Evolutionary conservation across 768 basidiomycete species (phyloP).

Genomic region (Daedalea quercina): DNA sequence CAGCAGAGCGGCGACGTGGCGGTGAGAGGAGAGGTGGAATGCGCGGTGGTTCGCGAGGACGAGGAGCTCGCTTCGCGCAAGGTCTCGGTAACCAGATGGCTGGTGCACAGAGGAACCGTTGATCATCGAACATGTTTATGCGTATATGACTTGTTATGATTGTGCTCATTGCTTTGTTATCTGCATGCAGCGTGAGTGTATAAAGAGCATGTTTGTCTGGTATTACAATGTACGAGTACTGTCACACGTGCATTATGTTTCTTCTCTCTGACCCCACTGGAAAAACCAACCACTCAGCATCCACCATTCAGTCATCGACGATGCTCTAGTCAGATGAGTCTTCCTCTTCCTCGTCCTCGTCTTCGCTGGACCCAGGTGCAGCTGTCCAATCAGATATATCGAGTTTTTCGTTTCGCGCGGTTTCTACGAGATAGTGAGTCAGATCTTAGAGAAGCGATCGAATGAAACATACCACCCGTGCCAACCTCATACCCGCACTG

Average conservation of each 20-base stretch:
- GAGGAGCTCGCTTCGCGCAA: conserved; percentile 78
- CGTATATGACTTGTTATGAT: background rate
- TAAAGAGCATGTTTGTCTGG: background rate
- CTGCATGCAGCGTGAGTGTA: background rate
- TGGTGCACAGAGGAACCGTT: conserved; percentile 23
- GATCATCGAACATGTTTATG: background rate
- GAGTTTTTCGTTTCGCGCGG: conserved; percentile 47
- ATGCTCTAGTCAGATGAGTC: conserved; percentile 15
- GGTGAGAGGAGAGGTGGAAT: conserved; percentile 57
- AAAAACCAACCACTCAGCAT: background rate
- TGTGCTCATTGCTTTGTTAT: conserved; percentile 9
- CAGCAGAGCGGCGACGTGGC: conserved; percentile 68
- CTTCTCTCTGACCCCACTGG: too few species aligned
- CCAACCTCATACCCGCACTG: conserved; percentile 74
- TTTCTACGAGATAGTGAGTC: conserved; percentile 31
- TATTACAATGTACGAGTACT: conserved; percentile 10
- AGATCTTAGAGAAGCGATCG: background rate
- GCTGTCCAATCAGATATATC: conserved; percentile 51
- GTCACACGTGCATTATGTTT: conserved; percentile 10
- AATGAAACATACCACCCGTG: conserved; percentile 40
- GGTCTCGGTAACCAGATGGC: conserved; percentile 80
- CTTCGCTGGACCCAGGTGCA: conserved; percentile 22
- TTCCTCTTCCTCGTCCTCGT: conserved; percentile 20
- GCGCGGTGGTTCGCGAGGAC: conserved; percentile 60
- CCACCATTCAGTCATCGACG: background rate